Conservation (phyloP, 345 rosid genomes). For the Salix arbutifolia region DNA sequence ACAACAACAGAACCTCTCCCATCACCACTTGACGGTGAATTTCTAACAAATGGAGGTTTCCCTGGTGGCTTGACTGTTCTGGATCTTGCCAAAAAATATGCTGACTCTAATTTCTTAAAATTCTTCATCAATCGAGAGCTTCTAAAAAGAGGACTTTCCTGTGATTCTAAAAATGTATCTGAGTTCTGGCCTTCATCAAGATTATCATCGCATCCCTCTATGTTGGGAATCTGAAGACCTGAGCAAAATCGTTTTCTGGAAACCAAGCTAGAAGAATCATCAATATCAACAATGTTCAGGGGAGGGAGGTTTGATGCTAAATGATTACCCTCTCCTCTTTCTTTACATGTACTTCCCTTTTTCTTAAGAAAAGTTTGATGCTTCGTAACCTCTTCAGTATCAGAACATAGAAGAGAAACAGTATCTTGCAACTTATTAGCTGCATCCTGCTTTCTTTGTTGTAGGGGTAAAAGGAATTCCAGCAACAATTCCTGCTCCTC, state of each 20-base stretch:
- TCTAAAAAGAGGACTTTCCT: constrained; percentile 51
- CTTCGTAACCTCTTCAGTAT: constrained; percentile 71
- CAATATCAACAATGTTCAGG: constrained; percentile 33
- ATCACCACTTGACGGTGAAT: constrained; percentile 61
- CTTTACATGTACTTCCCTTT: constrained; percentile 39
- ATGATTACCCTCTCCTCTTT: constrained; percentile 39
- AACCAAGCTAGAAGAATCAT: constrained; percentile 48
- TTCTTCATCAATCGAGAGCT: constrained; percentile 78
- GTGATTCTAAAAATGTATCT: constrained; percentile 39
- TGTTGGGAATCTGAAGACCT: constrained; percentile 29
- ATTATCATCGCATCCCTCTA: constrained; percentile 48
- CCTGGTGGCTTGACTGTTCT: constrained; percentile 52
- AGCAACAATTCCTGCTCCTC: constrained; percentile 82
- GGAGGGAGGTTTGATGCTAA: constrained; percentile 43
- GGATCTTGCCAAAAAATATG: constrained; percentile 75
- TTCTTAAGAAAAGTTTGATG: constrained; percentile 54
- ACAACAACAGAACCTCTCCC: constrained; percentile 65
- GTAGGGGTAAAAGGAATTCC: constrained; percentile 74
- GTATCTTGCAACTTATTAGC: constrained; percentile 65
- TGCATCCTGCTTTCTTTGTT: constrained; percentile 72
- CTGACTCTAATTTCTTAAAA: constrained; percentile 83
- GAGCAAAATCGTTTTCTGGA: constrained; percentile 68
- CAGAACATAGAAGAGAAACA: constrained; percentile 65
- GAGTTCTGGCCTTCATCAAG: constrained; percentile 36
- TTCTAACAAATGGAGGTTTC: constrained; percentile 42